Conservation (phyloP, 345 rosid species). For the Excoecaria agallocha region DNA sequence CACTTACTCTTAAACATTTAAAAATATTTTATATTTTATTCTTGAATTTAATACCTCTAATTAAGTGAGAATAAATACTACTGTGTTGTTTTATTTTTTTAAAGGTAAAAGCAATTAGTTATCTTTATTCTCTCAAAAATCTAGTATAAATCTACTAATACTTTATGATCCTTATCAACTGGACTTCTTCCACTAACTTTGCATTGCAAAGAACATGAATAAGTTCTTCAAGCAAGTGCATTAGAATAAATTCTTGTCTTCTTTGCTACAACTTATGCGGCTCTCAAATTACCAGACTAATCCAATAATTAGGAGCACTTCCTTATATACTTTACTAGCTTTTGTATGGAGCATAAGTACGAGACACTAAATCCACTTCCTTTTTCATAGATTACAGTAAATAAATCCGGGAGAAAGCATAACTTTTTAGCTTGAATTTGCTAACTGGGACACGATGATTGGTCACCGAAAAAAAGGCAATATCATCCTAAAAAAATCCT, state of each 20-base stretch:
- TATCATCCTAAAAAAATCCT: too few species aligned
- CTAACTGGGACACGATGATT: neutral
- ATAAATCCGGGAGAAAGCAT: neutral
- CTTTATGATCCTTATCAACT: neutral
- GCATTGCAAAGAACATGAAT: constrained; percentile 26
- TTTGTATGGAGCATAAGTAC: neutral
- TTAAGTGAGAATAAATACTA: too few species aligned
- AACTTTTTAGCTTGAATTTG: neutral
- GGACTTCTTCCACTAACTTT: constrained; percentile 1
- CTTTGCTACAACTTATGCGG: constrained; percentile 11
- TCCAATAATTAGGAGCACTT: neutral
- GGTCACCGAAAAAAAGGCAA: too few species aligned
- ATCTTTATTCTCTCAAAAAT: constrained; percentile 37
- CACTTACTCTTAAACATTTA: too few species aligned
- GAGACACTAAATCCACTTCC: constrained; percentile 1
- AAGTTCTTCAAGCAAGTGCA: constrained; percentile 22
- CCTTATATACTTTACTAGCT: neutral
- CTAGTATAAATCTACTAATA: constrained; percentile 6
- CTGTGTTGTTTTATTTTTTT: neutral
- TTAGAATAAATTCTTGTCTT: constrained; percentile 22
- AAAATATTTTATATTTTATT: too few species aligned
- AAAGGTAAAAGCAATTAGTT: neutral
- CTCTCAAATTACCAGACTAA: neutral
- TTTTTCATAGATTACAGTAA: neutral
- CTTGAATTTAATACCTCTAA: too few species aligned